Percentiles rank a stretch among this genome's conserved stretches.
phyloP scores from a whole-genome alignment of 306 rosid genomes.

The Vachellia pachyceras region DNA sequence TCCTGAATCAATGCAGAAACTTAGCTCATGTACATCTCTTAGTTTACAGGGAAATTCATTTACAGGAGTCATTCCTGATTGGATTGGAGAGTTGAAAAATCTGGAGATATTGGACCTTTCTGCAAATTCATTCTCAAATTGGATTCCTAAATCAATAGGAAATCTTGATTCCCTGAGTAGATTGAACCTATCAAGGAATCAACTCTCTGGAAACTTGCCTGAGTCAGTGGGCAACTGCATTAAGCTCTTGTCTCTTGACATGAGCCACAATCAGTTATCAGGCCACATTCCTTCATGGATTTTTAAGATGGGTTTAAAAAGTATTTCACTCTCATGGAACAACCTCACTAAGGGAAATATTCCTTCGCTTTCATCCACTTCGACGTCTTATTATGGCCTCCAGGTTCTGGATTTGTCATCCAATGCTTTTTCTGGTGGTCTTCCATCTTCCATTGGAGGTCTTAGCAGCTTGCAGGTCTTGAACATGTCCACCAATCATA shows the following conservation, averaged over 20 bases:
- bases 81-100: conserved; percentile 79
- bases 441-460: conserved; percentile 67
- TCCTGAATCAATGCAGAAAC: conserved; percentile 85
- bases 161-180: conserved; percentile 64
- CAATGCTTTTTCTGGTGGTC: conserved; percentile 70
- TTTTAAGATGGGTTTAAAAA: conserved; percentile 52
- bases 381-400: conserved; percentile 59
- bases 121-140: conserved; percentile 69
- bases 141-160: conserved; percentile 82
- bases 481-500: conserved; percentile 72
- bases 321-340: conserved; percentile 49
- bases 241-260: conserved; percentile 66
- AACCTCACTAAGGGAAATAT: conserved; percentile 33
- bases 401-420: conserved; percentile 86
- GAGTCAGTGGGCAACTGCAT: conserved; percentile 67
- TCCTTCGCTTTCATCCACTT: conserved; percentile 46
- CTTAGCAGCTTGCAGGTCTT: conserved; percentile 69
- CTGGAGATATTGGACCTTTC: conserved; percentile 78
- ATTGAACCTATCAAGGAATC: conserved; percentile 75
- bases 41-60: conserved; percentile 76
- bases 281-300: conserved; percentile 86
- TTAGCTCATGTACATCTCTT: conserved; percentile 66
- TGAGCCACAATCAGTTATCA: conserved; percentile 70
- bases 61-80: conserved; percentile 70
- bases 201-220: conserved; percentile 73